These are phyloP conservation scores for Cystobasidium slooffiae DNA, from an alignment of 1,284 basidiomycete species.

Conservation along the genomic window DNA sequence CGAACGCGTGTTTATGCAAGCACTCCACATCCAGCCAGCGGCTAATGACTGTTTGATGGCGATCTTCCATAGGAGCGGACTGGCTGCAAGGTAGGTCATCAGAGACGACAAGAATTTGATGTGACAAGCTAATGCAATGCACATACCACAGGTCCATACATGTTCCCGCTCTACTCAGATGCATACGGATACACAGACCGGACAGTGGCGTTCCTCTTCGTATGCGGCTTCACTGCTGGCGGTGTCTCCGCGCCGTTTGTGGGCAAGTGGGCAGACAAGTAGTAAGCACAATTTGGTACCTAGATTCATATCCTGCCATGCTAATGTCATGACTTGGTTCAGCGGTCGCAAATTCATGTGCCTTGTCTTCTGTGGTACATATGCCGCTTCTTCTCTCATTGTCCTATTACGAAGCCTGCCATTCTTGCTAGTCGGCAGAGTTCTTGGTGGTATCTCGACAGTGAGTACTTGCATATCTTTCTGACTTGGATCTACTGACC, in stretches of 20 bases:
- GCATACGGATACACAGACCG: conserved; percentile 69
- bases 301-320: neutral
- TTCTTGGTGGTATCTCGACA: conserved; percentile 70
- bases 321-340: conserved; percentile 19
- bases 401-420: conserved; percentile 66
- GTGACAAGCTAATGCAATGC: neutral
- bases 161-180: conserved; percentile 70
- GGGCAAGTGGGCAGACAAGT: conserved; percentile 74
- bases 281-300: conserved; percentile 60
- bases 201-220: conserved; percentile 69
- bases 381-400: conserved; percentile 65
- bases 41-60: neutral
- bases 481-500: neutral
- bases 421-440: conserved; percentile 65
- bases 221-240: conserved; percentile 72
- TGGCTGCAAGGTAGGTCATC: conserved; percentile 38
- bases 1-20: neutral
- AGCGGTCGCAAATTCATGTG: conserved; percentile 72
- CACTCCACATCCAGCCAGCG: neutral
- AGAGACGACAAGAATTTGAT: neutral
- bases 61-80: conserved; percentile 27
- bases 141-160: conserved; percentile 34
- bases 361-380: conserved; percentile 69
- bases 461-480: conserved; percentile 17
- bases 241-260: conserved; percentile 70